These are phyloP conservation scores for Arthrobotrys pseudoclavata DNA, from an alignment of 2,329 filamentous ascomycete species.

Conservation along the genomic window DNA sequence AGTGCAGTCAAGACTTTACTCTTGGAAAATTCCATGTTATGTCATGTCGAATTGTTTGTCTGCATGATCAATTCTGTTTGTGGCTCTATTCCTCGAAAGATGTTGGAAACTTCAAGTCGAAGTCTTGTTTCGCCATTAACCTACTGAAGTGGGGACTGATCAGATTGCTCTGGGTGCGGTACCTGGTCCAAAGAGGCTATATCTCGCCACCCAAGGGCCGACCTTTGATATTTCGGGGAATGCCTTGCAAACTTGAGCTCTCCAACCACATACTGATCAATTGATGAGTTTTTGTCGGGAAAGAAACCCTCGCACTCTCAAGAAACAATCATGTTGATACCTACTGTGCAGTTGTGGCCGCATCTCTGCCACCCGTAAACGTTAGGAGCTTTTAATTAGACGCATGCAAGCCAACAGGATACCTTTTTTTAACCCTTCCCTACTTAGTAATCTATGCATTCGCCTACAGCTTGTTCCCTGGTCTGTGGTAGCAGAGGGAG, in stretches of 20 bases:
- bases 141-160: constrained; percentile 54
- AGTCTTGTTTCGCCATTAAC: constrained; percentile 53
- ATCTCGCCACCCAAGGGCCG: constrained; percentile 11
- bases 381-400: constrained; percentile 57
- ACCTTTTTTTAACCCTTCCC: constrained; percentile 50
- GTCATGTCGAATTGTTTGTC: constrained; percentile 11
- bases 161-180: constrained; percentile 20
- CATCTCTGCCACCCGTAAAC: constrained; percentile 42
- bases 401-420: constrained; percentile 55
- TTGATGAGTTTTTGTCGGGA: background rate
- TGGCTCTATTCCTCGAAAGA: constrained; percentile 1
- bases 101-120: constrained; percentile 26
- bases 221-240: background rate
- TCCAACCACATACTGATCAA: constrained; percentile 7
- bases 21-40: constrained; percentile 25
- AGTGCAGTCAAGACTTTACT: constrained; percentile 2
- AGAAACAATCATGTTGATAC: background rate
- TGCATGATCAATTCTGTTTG: background rate
- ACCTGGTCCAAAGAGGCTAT: constrained; percentile 7
- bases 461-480: constrained; percentile 19
- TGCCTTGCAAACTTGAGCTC: background rate
- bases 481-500: constrained; percentile 16
- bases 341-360: constrained; percentile 5
- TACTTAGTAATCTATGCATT: constrained; percentile 46
- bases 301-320: background rate